These are phyloP conservation scores for Boletus rufocinnamomeus DNA, from an alignment of 768 basidiomycete genomes.

Conservation along the genomic window DNA sequence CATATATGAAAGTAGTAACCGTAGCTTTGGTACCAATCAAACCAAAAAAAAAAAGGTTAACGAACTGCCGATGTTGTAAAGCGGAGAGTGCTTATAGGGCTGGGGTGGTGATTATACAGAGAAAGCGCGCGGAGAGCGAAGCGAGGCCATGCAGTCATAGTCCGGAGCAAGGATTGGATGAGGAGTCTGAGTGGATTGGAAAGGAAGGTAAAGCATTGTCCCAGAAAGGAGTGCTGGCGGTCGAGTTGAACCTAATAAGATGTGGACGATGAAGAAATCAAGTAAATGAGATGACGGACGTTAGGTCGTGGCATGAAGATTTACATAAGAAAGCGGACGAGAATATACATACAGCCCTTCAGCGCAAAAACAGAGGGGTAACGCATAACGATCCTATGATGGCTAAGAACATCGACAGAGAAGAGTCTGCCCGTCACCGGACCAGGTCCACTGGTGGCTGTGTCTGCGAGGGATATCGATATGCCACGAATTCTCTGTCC, in stretches of 20 bases:
- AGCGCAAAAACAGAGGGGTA: constrained; percentile 6
- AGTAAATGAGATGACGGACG: constrained; percentile 24
- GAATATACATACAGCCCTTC: constrained; percentile 10
- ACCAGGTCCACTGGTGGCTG: constrained; percentile 62
- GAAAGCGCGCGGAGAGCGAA: constrained; percentile 12
- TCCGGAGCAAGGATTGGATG: constrained; percentile 30
- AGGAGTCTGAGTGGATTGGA: constrained; percentile 9
- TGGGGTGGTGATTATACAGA: constrained; percentile 16
- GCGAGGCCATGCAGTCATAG: constrained; percentile 27
- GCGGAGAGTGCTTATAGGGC: constrained; percentile 14
- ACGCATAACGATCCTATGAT: constrained; percentile 8
- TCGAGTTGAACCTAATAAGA: constrained; percentile 19
- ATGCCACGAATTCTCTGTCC: constrained; percentile 82
- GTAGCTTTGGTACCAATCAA: constrained; percentile 20
- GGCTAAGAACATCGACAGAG: constrained; percentile 2
- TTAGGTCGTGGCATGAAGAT: constrained; percentile 20
- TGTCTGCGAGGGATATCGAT: constrained; percentile 81
- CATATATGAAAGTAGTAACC: constrained; percentile 17
- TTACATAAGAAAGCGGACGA: constrained; percentile 20
- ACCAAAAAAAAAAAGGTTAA: constrained; percentile 31
- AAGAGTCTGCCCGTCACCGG: constrained; percentile 35
- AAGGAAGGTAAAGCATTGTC: constrained; percentile 25
- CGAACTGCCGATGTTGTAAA: constrained; percentile 12
- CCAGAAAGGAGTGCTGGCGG: constrained; percentile 28
- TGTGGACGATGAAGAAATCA: constrained; percentile 16